These are phyloP conservation scores for Globisporangium cederbergense DNA, from an alignment of 352 stramenopile genomes.

Conservation along the genomic window DNA sequence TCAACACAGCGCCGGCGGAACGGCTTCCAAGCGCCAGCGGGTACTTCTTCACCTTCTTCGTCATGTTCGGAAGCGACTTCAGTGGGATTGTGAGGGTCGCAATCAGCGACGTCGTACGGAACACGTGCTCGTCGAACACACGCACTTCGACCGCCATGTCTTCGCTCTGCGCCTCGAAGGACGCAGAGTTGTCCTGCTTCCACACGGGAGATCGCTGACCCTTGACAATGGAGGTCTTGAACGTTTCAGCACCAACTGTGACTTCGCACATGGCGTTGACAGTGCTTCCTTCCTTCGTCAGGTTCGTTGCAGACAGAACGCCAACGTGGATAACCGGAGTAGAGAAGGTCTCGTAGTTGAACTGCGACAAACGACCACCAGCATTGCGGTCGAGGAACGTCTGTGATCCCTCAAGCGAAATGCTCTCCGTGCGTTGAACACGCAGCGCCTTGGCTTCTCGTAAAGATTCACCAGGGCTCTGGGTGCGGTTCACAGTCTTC, in stretches of 20 bases:
- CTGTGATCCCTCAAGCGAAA: constrained; percentile 51
- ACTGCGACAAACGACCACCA: constrained; percentile 73
- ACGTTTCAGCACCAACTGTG: constrained; percentile 75
- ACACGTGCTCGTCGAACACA: constrained; percentile 81
- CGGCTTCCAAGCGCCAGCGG: constrained; percentile 75
- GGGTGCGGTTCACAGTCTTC: constrained; percentile 74
- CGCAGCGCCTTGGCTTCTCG: constrained; percentile 51
- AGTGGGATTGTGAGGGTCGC: constrained; percentile 75
- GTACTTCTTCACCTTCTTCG: constrained; percentile 82
- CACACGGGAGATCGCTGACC: constrained; percentile 81
- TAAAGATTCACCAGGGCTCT: constrained; percentile 48
- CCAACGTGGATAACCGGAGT: constrained; percentile 75
- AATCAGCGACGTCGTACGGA: constrained; percentile 69
- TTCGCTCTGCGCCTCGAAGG: constrained; percentile 72
- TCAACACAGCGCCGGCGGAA: constrained; percentile 72
- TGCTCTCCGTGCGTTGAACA: constrained; percentile 59
- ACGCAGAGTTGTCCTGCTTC: constrained; percentile 83
- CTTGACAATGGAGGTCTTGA: constrained; percentile 82
- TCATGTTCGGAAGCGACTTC: constrained; percentile 81
- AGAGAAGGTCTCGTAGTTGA: constrained; percentile 83
- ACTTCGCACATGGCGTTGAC: constrained; percentile 84
- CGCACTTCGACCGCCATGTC: constrained; percentile 84
- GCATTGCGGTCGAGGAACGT: constrained; percentile 69
- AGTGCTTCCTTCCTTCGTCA: constrained; percentile 66
- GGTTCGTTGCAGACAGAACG: constrained; percentile 79